Evolutionary conservation across 2,329 filamentous ascomycete species (phyloP).

Genomic region (Talaromyces sp.): DNA sequence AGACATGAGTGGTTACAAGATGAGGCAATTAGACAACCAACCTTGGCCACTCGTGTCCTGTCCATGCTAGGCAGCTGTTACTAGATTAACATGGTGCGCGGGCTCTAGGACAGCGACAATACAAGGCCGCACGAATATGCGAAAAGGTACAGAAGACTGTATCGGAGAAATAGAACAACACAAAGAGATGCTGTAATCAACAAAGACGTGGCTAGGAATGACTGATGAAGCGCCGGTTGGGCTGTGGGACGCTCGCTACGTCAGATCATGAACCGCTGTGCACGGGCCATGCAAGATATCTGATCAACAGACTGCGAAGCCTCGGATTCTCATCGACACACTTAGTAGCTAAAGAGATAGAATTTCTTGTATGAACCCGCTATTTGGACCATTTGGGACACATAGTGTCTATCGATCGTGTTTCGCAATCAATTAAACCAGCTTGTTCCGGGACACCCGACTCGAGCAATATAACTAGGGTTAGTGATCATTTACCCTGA

Average conservation of each 20-base stretch:
- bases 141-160: too few species aligned
- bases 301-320: not conserved
- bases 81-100: constrained; percentile 30
- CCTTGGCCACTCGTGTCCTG: constrained; percentile 46
- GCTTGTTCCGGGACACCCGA: not conserved
- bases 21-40: constrained; percentile 21
- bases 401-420: not conserved
- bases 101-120: not conserved
- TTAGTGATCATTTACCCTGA: not conserved
- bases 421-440: not conserved
- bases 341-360: too few species aligned
- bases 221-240: not conserved
- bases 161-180: not conserved
- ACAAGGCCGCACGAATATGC: not conserved
- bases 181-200: not conserved
- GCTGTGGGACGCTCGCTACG: constrained; percentile 15
- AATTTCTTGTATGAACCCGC: not conserved
- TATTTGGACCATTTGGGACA: not conserved
- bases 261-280: constrained; percentile 17
- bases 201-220: not conserved
- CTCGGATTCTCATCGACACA: not conserved
- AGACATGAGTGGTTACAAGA: not conserved
- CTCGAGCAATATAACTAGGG: not conserved
- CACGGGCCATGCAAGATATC: constrained; percentile 9
- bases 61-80: constrained; percentile 40